Percentiles rank a stretch among this genome's conserved stretches.
These are phyloP conservation scores for Diaporthe sp. DNA, from an alignment of 2,329 filamentous ascomycete genomes.

Conservation along the genomic window DNA sequence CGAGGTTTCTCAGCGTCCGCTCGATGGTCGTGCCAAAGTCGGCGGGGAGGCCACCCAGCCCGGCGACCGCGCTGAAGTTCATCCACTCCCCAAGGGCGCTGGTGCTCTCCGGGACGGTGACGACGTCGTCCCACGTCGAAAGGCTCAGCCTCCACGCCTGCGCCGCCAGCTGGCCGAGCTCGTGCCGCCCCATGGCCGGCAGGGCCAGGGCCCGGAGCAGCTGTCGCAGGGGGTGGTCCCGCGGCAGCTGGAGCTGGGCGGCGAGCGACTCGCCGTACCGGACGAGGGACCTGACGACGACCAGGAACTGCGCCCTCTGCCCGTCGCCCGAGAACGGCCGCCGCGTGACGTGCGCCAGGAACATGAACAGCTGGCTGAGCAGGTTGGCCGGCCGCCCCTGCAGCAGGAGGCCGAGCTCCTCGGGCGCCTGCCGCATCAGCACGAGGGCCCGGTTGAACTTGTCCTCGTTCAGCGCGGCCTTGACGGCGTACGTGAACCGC, in stretches of 20 bases:
- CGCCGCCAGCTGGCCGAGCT: slow-evolving; percentile 12
- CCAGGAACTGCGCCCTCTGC: slow-evolving; percentile 24
- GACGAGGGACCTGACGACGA: slow-evolving; percentile 29
- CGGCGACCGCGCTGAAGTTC: slow-evolving; percentile 14
- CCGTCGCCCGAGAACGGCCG: background rate
- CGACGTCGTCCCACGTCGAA: slow-evolving; percentile 29
- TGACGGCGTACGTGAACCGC: slow-evolving; percentile 8
- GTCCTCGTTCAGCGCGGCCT: slow-evolving; percentile 12
- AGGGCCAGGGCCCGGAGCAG: slow-evolving; percentile 11
- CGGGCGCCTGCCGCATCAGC: slow-evolving; percentile 35
- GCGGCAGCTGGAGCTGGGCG: background rate
- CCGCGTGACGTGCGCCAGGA: slow-evolving; percentile 28
- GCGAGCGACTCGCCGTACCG: slow-evolving; percentile 20
- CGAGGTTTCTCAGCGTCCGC: background rate
- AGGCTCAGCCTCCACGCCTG: slow-evolving; percentile 33
- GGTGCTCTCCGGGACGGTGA: slow-evolving; percentile 1
- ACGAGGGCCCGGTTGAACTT: slow-evolving; percentile 25
- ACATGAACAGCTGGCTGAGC: slow-evolving; percentile 33
- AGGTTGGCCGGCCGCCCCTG: slow-evolving; percentile 19
- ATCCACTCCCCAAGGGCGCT: slow-evolving; percentile 7
- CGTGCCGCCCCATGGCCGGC: slow-evolving; percentile 4
- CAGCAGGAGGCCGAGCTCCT: slow-evolving; percentile 28
- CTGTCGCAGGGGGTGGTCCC: slow-evolving; percentile 11
- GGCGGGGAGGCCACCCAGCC: background rate
- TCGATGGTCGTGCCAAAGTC: slow-evolving; percentile 1